These are phyloP conservation scores for Inonotus hispidus DNA, from an alignment of 1,284 basidiomycete species.

Conservation along the genomic window DNA sequence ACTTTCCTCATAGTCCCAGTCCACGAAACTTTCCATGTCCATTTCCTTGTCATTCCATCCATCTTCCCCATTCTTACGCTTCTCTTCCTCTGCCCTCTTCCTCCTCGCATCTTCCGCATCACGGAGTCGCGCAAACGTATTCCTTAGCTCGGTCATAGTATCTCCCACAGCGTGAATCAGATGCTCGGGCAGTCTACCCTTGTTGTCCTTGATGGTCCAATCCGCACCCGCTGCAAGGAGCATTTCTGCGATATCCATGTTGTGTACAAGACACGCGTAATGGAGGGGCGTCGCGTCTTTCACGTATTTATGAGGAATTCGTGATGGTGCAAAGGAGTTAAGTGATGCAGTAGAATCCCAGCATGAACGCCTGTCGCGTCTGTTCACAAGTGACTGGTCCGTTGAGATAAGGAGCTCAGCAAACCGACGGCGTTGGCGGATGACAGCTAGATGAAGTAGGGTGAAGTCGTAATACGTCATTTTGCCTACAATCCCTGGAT, in stretches of 20 bases:
- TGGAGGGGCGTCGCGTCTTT: constrained; percentile 10
- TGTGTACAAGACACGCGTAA: constrained; percentile 7
- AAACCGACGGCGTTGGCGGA: constrained; percentile 2
- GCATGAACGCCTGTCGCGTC: neutral
- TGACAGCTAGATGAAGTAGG: constrained; percentile 9
- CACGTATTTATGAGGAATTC: constrained; percentile 4
- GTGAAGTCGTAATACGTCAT: neutral
- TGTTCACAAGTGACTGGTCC: neutral
- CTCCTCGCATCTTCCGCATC: constrained; percentile 10
- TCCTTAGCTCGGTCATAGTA: neutral
- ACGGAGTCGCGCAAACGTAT: neutral
- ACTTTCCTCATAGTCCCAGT: neutral
- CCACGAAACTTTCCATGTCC: neutral
- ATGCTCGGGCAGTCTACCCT: constrained; percentile 4
- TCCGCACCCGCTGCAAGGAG: constrained; percentile 12
- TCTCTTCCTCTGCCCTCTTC: neutral
- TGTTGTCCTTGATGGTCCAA: constrained; percentile 7
- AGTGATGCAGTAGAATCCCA: neutral
- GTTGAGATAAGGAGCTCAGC: neutral
- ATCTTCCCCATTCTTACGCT: neutral
- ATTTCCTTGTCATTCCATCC: neutral
- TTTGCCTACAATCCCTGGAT: neutral
- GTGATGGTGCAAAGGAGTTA: neutral
- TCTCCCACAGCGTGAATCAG: neutral
- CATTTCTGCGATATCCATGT: constrained; percentile 2